Evolutionary conservation across 208 protist genomes (phyloP), one percentile per base, ranked within the genome.

Genomic region (Acanthamoeba royreba): DNA sequence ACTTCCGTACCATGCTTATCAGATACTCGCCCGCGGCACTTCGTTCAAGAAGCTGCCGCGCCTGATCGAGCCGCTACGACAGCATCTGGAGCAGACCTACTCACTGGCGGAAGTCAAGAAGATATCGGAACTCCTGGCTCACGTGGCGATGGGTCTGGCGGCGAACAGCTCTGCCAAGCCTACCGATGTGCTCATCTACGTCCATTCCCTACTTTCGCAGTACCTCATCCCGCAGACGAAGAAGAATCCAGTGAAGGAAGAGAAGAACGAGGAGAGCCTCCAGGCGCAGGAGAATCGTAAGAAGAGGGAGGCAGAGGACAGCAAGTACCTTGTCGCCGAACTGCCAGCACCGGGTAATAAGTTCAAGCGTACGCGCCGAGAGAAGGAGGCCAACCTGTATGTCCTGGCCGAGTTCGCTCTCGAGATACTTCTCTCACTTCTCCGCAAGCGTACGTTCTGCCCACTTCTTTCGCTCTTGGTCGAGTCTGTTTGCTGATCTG

Each of bases 51-150:
- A 61, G 31, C 81, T 89, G 46, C 46, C 46, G 33, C 9, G 35
- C 7, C 81, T 89, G 22, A 61, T 89, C 49, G 81, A 89, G 3
- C 81, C 81, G 19, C 53, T 89, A 31, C 81, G 53, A 22, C 46
- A 89, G 38, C 81, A 66, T 22, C 81, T 89, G 33, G 81, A 89
- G 46, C 11, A 33, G 9, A 89, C 81, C 46, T 53, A 42, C 31
- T 89, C 81, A 25, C 53, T 89, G 4, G 53, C 40, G 4, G 81
- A 89, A n/a, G 81, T 89, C 49, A 53, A 63, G 49, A 89, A 89
- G 53, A 61, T 89, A 33, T 15, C 81, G 38, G 81, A 89, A 25
- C 53, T 89, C 40, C 81, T 61, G 46, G 33, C 33, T 35, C 47
- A 66, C n/a, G 19, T 89, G 28, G 53, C 53, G 38, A 22, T 35